Conservation (phyloP, 257 asterid species). For the Eustoma russellianum region DNA sequence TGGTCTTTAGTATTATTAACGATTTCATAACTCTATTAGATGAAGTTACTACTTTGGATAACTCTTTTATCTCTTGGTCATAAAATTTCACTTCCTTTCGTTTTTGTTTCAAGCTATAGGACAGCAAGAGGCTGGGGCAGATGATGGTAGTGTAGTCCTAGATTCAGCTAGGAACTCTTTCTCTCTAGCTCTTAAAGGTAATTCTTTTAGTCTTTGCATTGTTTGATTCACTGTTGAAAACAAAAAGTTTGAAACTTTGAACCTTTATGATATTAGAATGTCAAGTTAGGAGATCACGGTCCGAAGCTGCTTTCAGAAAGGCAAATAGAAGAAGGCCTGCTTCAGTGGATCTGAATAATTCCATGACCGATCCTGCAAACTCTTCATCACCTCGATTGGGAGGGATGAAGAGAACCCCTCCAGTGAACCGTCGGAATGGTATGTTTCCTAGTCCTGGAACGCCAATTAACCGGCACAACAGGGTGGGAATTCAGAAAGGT, state of each 20-base stretch:
- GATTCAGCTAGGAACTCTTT: conserved; percentile 85
- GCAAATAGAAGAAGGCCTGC: conserved; percentile 59
- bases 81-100: neutral
- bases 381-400: conserved; percentile 66
- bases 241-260: neutral
- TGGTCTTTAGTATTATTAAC: conserved; percentile 3
- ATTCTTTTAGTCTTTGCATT: neutral
- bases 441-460: conserved; percentile 89
- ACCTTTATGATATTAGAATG: conserved; percentile 47
- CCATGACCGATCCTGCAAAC: conserved; percentile 23
- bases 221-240: neutral
- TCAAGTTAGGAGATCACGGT: conserved; percentile 62
- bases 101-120: conserved; percentile 42
- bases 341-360: conserved; percentile 69
- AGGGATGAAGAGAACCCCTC: conserved; percentile 46
- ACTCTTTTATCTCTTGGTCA: conserved; percentile 13
- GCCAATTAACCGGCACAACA: conserved; percentile 58
- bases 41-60: neutral
- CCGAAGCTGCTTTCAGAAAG: conserved; percentile 41
- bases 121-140: conserved; percentile 64
- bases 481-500: conserved; percentile 69
- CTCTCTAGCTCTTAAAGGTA: conserved; percentile 92
- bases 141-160: conserved; percentile 44
- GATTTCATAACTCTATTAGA: conserved; percentile 4
- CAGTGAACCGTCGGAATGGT: conserved; percentile 30